phyloP scores from a whole-genome alignment of 768 basidiomycete species.

The Cyathus striatus region DNA sequence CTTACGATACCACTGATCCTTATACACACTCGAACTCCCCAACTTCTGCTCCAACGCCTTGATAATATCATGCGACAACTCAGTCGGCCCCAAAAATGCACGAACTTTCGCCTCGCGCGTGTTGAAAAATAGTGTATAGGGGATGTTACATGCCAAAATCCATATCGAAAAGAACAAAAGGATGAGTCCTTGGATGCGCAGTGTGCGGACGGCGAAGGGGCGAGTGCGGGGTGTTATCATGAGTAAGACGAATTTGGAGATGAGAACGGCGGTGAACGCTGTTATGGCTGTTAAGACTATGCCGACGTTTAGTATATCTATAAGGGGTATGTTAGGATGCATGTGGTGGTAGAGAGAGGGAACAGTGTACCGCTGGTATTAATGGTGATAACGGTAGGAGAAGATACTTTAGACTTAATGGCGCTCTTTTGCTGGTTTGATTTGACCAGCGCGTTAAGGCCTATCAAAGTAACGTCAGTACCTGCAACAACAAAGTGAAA shows the following conservation, averaged over 20 bases:
- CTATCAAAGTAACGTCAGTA: slow-evolving; percentile 11
- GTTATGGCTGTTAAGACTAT: slow-evolving; percentile 19
- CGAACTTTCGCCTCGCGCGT: slow-evolving; percentile 38
- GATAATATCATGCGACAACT: slow-evolving; percentile 31
- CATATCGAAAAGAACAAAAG: slow-evolving; percentile 38
- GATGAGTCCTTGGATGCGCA: slow-evolving; percentile 16
- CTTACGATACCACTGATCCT: slow-evolving; percentile 39
- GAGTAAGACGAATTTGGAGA: slow-evolving; percentile 11
- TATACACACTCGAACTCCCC: slow-evolving; percentile 38
- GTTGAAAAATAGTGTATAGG: slow-evolving; percentile 40
- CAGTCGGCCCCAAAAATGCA: slow-evolving; percentile 31
- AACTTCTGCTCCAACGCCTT: slow-evolving; percentile 26
- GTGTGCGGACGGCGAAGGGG: slow-evolving; percentile 8
- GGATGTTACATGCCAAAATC: slow-evolving; percentile 45
- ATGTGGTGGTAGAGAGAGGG: too few species aligned
- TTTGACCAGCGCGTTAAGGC: slow-evolving; percentile 35
- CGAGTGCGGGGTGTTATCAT: slow-evolving; percentile 9
- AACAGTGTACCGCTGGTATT: slow-evolving; percentile 28
- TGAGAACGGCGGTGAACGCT: slow-evolving; percentile 13
- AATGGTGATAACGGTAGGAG: slow-evolving; percentile 28
- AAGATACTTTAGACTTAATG: slow-evolving; percentile 23
- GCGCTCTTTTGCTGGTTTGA: slow-evolving; percentile 31
- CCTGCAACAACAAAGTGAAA: neutral
- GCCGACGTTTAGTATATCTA: slow-evolving; percentile 36
- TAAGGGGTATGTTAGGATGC: neutral